Evolutionary conservation across 1,284 basidiomycete genomes (phyloP).

Genomic region (Mycocalia duriaeana): DNA sequence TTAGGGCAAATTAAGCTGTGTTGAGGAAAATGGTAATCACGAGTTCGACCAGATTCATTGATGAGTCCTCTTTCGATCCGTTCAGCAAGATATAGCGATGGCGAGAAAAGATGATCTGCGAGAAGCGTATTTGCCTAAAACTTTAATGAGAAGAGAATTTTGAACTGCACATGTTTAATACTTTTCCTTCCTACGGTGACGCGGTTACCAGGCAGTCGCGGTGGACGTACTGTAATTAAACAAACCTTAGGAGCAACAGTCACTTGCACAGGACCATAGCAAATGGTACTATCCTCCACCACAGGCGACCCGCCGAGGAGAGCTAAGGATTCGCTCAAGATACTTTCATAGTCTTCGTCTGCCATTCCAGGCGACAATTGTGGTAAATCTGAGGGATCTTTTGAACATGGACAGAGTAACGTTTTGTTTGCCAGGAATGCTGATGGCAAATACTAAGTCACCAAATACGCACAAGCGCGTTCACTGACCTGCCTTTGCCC

Average conservation of each 20-base stretch:
- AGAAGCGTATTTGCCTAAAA: conserved; percentile 61
- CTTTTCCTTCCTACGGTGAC: conserved; percentile 49
- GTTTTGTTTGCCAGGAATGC: not conserved
- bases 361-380: not conserved
- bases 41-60: conserved; percentile 29
- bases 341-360: conserved; percentile 35
- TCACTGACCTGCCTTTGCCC: conserved; percentile 9
- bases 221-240: not conserved
- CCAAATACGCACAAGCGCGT: not conserved
- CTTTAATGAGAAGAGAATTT: conserved; percentile 10
- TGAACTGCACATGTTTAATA: conserved; percentile 17
- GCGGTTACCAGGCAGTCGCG: not conserved
- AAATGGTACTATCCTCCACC: conserved; percentile 33
- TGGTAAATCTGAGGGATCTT: not conserved
- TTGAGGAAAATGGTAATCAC: conserved; percentile 22
- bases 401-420: not conserved
- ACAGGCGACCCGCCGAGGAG: conserved; percentile 38
- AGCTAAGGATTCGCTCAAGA: conserved; percentile 42
- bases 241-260: conserved; percentile 52
- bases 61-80: conserved; percentile 53
- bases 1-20: not conserved
- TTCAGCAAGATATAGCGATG: conserved; percentile 60
- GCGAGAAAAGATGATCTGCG: conserved; percentile 70
- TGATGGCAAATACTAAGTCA: too few relatives aligned
- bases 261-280: conserved; percentile 44